Evolutionary conservation across 345 rosid genomes (phyloP), one percentile per base, ranked within the genome.

Genomic region (Moricandia moricandioides): DNA sequence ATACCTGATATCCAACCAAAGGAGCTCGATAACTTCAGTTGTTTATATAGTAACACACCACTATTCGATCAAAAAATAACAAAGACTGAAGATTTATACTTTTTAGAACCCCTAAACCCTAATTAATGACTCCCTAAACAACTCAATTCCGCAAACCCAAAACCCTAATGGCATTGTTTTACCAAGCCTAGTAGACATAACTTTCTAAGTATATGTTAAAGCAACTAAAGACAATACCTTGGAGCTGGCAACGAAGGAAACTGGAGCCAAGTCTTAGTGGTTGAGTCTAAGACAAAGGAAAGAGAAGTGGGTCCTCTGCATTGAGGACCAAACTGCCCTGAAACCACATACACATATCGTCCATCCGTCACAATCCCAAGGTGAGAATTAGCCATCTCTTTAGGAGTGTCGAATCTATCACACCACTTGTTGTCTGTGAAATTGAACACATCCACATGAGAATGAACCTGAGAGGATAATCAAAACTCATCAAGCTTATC

Each of bases 321-420:
- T 47, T 92, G 94, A 62, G 98, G 92, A 34, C 96, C 98, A 34
- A 70, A 69, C 74, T 92, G 96, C 64, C 96, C 98, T 1, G 96
- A 82, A 80, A 92, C 79, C 17, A 87, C 79, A 70, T 87, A 90
- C 8, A 92, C 82, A 81, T 68, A 87, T 74, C 91, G 82, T 57
- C 92, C 92, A 73, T 92, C 96, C 1, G 82, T 88, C 10, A 81
- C 92, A 31, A 92, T 82, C 51, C 96, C 94, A 39, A 92, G 81
- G 55, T 92, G 98, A 0, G 98, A 92, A 82, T 92, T 70, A 1
- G 92, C 97, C 96, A 92, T 90, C 69, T 86, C 86, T 75, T 85
- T 86, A 1, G 96, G 96, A 10, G 77, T 82, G 26, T 83, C 82
- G 55, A 92, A 82, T 67, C 84, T 88, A 4, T 65, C 90, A 31